Base-by-base conservation (phyloP, 208 protist genomes). In the Phytomonas sp. region DNA sequence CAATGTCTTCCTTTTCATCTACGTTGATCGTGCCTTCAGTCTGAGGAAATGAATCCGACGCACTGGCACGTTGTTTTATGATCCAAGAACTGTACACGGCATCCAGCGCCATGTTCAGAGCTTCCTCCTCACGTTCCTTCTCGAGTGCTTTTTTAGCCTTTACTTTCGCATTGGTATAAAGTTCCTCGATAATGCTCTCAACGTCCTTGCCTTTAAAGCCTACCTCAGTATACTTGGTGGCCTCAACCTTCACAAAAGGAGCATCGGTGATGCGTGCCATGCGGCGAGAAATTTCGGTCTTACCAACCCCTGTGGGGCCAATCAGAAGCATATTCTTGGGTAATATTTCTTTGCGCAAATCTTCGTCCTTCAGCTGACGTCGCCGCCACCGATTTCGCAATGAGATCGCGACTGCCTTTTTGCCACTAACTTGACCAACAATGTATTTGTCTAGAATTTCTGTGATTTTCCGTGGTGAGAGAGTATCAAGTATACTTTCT, bases 191-290 rank as follows among this genome's bases (percentile, higher is more conserved):
- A 64, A 98, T 98, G 46, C 82, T 92, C 72, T 99, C 97, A 23
- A 99, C 97, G 72, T 99, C 97, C 70, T 97, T 96, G 31, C 95
- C 95, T 62, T 98, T 97, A 78, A 98, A 98, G 31, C 93, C 93
- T 0, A 97, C 93, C 70, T 99, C 97, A 2, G 98, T 99, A 81
- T 98, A 99, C 84, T 99, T 99, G 34, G 98, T 99, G 15, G 97
- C 97, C 81, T 99, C 97, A 9, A 99, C 97, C 79, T 99, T 99
- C 28, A 99, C 83, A 74, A 99, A 99, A 3, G 98, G 98, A 0
- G 97, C 95, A 62, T 98, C 84, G 1, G 97, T 94, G 75, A 99
- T 89, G 72, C 95, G 97, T 7, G 97, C 97, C 81, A 99, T 93
- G 60, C 98, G 81, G 20, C 98, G 84, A 8, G 97, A 93, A 37